Base-by-base conservation (phyloP, 129 eudicot genomes). In the Tagetes patula region DNA sequence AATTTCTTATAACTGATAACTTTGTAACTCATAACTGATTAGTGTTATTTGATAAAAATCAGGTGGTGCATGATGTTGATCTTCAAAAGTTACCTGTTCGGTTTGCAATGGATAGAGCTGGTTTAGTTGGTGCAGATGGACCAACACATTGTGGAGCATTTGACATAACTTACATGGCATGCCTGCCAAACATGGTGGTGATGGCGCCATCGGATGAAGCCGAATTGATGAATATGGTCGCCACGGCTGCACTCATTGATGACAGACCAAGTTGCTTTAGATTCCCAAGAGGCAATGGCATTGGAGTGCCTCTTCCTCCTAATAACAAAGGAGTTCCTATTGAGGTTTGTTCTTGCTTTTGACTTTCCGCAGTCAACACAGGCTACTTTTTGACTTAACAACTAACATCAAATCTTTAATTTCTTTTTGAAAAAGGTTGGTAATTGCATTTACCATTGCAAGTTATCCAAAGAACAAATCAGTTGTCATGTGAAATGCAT, bases 71-170 rank as follows among this genome's bases (percentile, higher is more conserved):
- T 79, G 97, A 91, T 69, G 97, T 91, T 7, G 96, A 88, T 85
- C 90, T 91, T 43, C 97, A 91, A 59, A 91, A 86, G 14, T 14
- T 91, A 69, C 97, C 97, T 0, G 97, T 91, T 13, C 84, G 97
- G 48, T 91, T 91, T 62, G 97, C 97, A 31, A 86, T 88, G 92
- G 97, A 91, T 63, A 80, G 97, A 55, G 95, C 97, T 3, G 97
- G 97, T 54, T 75, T 91, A 46, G 97, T 91, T 33, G 97, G 97
- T 45, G 97, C 96, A 14, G 97, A 91, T 70, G 97, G 97, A 53
- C 97, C 97, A 1, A 91, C 97, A 36, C 97, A 91, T 48, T 88
- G 97, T 81, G 97, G 97, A 36, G 97, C 97, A 5, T 91, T 91
- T 74, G 97, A 91, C 72, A 86, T 88, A 20, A 73, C 97, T 2